A percentile compares a stretch with the other conserved stretches of the same genome.
Conservation (phyloP, 345 rosid genomes). For the Mangifera indica region DNA sequence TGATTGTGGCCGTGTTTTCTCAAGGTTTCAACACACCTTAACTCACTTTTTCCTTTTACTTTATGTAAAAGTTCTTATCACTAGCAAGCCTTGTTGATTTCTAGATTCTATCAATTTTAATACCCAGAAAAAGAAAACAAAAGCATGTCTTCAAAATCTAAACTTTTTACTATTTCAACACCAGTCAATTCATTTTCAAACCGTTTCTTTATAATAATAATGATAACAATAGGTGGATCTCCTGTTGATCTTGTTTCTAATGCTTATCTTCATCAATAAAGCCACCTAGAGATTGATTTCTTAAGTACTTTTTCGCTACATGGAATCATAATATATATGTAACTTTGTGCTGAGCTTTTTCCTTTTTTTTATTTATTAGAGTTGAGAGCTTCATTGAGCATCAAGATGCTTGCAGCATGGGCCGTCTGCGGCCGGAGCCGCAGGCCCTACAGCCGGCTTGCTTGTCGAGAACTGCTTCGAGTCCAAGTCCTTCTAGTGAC, state of each 20-base stretch:
- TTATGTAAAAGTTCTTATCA: too few species aligned
- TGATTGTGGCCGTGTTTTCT: slow-evolving; percentile 95
- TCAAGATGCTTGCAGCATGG: slow-evolving; percentile 79
- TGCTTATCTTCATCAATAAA: neutral
- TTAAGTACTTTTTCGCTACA: slow-evolving; percentile 12
- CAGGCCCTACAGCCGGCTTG: slow-evolving; percentile 37
- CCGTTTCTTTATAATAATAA: slow-evolving; percentile 14
- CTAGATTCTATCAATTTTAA: neutral
- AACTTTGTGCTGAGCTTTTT: too few species aligned
- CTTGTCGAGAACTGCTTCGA: slow-evolving; percentile 62
- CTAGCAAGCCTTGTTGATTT: neutral
- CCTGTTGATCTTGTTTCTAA: slow-evolving; percentile 12
- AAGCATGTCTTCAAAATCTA: too few species aligned
- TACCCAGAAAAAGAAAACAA: neutral
- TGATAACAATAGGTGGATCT: slow-evolving; percentile 20
- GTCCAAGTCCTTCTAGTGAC: slow-evolving; percentile 61
- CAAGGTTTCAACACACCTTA: slow-evolving; percentile 48
- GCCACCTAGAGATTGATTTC: neutral
- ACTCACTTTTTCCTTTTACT: too few species aligned
- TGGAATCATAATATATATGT: slow-evolving; percentile 4
- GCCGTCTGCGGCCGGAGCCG: slow-evolving; percentile 43
- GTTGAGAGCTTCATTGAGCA: slow-evolving; percentile 99
- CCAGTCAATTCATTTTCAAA: slow-evolving; percentile 23
- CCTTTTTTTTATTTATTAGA: slow-evolving; percentile 28
- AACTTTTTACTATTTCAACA: slow-evolving; percentile 17